These are phyloP conservation scores for Atkinsonella texensis DNA, from an alignment of 2,329 filamentous ascomycete species.

Conservation along the genomic window DNA sequence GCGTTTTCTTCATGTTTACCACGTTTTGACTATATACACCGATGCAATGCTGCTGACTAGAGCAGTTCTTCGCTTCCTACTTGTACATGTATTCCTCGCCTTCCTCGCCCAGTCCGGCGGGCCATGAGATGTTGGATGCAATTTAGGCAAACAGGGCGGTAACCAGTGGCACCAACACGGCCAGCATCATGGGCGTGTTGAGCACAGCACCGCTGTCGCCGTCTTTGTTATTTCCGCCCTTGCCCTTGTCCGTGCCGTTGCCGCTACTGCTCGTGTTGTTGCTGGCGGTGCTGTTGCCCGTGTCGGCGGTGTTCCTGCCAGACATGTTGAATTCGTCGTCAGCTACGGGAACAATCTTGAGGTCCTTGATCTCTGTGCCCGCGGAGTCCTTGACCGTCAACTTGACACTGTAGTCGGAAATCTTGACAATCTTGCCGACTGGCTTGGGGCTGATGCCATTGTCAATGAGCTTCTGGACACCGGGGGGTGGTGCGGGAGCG, in stretches of 20 bases:
- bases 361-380: constrained; percentile 28
- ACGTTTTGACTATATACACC: too few species aligned
- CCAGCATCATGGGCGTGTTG: constrained; percentile 20
- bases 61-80: too few species aligned
- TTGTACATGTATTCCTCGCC: too few species aligned
- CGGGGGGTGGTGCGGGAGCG: constrained; percentile 55
- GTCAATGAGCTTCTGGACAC: constrained; percentile 60
- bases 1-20: too few species aligned
- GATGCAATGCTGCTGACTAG: too few species aligned
- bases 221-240: constrained; percentile 5
- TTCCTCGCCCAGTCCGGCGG: too few species aligned
- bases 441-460: constrained; percentile 58
- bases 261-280: constrained; percentile 11
- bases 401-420: constrained; percentile 50
- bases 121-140: neutral
- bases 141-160: constrained; percentile 22
- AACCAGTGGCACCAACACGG: constrained; percentile 20
- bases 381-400: constrained; percentile 28
- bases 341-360: constrained; percentile 35
- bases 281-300: constrained; percentile 13
- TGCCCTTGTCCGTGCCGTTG: constrained; percentile 7
- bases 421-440: constrained; percentile 53
- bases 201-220: constrained; percentile 17
- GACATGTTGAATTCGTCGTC: constrained; percentile 33
- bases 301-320: constrained; percentile 29